phyloP scores from a whole-genome alignment of 495 filamentous ascomycete species.

The Trichoderma reesei region DNA sequence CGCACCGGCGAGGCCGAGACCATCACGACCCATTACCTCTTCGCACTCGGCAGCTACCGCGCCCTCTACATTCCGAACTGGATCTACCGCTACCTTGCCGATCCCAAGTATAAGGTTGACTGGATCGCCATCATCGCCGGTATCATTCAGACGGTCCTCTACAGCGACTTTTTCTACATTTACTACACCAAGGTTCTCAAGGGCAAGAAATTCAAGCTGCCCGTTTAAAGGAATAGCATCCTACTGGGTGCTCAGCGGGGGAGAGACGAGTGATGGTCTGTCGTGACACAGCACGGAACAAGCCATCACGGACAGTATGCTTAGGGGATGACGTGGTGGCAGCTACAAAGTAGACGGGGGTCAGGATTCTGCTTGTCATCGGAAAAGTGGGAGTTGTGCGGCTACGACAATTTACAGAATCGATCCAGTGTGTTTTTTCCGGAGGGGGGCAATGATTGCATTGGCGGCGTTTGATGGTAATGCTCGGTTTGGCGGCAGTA shows the following conservation, averaged over 20 bases:
- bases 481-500: slow-evolving; percentile 7
- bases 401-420: not conserved
- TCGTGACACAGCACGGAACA: not conserved
- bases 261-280: not conserved
- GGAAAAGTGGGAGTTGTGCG: not conserved
- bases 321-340: not conserved
- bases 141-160: slow-evolving; percentile 84
- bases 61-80: slow-evolving; percentile 98
- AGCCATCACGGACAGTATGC: not conserved
- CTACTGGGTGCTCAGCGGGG: not conserved
- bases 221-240: slow-evolving; percentile 45
- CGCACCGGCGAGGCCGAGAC: slow-evolving; percentile 95
- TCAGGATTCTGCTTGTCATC: not conserved
- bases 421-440: not conserved
- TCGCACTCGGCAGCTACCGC: slow-evolving; percentile 83
- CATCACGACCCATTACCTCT: slow-evolving; percentile 97
- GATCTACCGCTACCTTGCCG: slow-evolving; percentile 78
- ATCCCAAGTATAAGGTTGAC: slow-evolving; percentile 58
- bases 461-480: slow-evolving; percentile 6
- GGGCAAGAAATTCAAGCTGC: slow-evolving; percentile 80
- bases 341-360: not conserved
- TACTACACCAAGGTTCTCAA: slow-evolving; percentile 93
- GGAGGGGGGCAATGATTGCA: not conserved
- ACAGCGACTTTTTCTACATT: slow-evolving; percentile 99
- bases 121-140: slow-evolving; percentile 78